A percentile compares a stretch with the other conserved stretches of the same genome.
Evolutionary conservation across 2,329 filamentous ascomycete species (phyloP).

Genomic region (Ophiostoma perfectum): DNA sequence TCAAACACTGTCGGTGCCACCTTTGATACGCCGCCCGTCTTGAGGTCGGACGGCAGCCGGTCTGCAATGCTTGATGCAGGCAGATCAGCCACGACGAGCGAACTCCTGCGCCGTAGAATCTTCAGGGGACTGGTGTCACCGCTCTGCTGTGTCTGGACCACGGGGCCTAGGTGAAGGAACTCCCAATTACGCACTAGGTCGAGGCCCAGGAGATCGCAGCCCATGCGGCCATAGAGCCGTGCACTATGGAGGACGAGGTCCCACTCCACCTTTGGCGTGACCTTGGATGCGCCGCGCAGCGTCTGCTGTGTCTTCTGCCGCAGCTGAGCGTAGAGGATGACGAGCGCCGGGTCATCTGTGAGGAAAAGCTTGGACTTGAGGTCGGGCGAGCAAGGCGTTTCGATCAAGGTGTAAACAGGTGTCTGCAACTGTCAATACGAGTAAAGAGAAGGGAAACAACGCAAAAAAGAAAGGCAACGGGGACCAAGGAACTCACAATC

Average conservation of each 20-base stretch:
- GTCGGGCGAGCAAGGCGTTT: constrained; percentile 62
- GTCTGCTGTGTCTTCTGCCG: constrained; percentile 77
- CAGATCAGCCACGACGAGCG: constrained; percentile 72
- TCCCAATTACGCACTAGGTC: constrained; percentile 81
- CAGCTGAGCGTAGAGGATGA: constrained; percentile 81
- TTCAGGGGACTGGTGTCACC: constrained; percentile 46
- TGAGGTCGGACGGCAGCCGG: constrained; percentile 37
- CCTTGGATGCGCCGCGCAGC: constrained; percentile 74
- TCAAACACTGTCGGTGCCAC: constrained; percentile 73
- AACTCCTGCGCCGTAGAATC: constrained; percentile 65
- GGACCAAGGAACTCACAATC: constrained; percentile 52
- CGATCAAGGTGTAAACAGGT: constrained; percentile 68
- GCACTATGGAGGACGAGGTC: constrained; percentile 84
- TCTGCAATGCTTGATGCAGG: constrained; percentile 40
- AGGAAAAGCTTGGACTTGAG: constrained; percentile 73
- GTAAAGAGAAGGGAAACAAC: background rate
- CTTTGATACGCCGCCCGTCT: constrained; percentile 42
- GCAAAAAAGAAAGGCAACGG: background rate
- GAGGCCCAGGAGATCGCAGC: constrained; percentile 82
- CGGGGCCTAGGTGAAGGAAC: constrained; percentile 54
- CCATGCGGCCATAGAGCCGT: constrained; percentile 80
- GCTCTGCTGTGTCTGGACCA: constrained; percentile 35
- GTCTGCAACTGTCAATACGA: constrained; percentile 37
- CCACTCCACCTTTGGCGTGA: constrained; percentile 76
- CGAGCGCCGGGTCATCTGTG: constrained; percentile 82